Evolutionary conservation across 1,139 yeast species (phyloP).

Genomic region (Yamadazyma songkhlaensis): DNA sequence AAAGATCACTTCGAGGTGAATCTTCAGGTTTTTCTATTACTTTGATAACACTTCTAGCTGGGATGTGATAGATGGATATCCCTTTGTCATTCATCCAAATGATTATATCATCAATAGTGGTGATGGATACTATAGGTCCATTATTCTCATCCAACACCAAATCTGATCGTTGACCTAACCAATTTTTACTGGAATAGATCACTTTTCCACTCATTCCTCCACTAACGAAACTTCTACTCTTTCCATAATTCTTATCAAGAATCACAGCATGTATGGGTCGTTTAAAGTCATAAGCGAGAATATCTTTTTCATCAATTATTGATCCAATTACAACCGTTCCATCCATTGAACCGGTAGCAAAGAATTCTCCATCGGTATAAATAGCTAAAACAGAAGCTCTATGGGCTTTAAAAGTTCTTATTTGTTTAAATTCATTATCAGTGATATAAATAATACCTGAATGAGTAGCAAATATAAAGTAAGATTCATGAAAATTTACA

Average conservation of each 20-base stretch:
- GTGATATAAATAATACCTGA: constrained; percentile 78
- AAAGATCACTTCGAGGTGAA: constrained; percentile 73
- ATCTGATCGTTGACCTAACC: constrained; percentile 85
- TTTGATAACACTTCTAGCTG: constrained; percentile 43
- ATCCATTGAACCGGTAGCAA: constrained; percentile 90
- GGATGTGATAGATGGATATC: constrained; percentile 55
- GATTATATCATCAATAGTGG: constrained; percentile 57
- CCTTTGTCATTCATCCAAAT: constrained; percentile 89
- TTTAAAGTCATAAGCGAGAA: constrained; percentile 76
- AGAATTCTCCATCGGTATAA: constrained; percentile 67
- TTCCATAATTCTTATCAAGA: constrained; percentile 64
- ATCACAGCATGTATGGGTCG: constrained; percentile 89
- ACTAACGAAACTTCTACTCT: constrained; percentile 64
- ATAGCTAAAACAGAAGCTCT: constrained; percentile 76
- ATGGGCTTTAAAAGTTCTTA: constrained; percentile 80
- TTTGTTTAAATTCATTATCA: constrained; percentile 50
- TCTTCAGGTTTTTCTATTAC: constrained; percentile 57
- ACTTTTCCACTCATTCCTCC: constrained; percentile 94
- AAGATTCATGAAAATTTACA: constrained; percentile 53
- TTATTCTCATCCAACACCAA: constrained; percentile 55
- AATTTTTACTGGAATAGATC: constrained; percentile 68
- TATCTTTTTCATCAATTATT: constrained; percentile 57
- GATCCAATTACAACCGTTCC: constrained; percentile 88
- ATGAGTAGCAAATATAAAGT: constrained; percentile 84
- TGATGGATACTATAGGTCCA: constrained; percentile 73